phyloP scores from a whole-genome alignment of 805 yeast species.

The Wickerhamiella kurtzmanii region DNA sequence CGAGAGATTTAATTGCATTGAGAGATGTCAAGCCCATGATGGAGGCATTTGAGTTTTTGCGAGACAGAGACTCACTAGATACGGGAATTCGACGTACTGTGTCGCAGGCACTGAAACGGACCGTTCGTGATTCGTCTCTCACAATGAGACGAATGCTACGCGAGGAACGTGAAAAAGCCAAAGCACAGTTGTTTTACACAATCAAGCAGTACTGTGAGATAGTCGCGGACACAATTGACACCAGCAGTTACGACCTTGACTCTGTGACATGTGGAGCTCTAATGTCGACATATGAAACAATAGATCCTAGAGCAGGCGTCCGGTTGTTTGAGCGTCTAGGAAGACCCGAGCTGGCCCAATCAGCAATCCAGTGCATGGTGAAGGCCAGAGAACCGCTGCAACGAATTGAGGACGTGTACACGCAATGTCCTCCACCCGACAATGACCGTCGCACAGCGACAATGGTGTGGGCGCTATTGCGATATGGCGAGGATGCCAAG shows the following conservation, averaged over 20 bases:
- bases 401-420: constrained; percentile 8
- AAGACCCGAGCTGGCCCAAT: constrained; percentile 6
- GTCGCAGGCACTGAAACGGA: constrained; percentile 11
- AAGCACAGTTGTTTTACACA: constrained; percentile 1
- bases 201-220: constrained; percentile 9
- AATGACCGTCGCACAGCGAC: constrained; percentile 9
- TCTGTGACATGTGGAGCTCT: constrained; percentile 7
- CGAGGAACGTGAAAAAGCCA: constrained; percentile 3
- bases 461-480: constrained; percentile 12
- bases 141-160: constrained; percentile 12
- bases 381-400: constrained; percentile 11
- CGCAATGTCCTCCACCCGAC: constrained; percentile 5
- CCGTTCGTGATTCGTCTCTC: constrained; percentile 15
- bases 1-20: constrained; percentile 9
- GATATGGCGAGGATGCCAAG: constrained; percentile 7
- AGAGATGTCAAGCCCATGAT: constrained; percentile 18
- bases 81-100: constrained; percentile 4
- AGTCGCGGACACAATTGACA: constrained; percentile 9
- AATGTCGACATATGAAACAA: constrained; percentile 12
- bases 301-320: constrained; percentile 17
- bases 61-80: constrained; percentile 2
- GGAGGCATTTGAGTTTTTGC: constrained; percentile 7
- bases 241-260: constrained; percentile 3
- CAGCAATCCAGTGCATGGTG: constrained; percentile 19
- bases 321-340: constrained; percentile 7